Evolutionary conservation across 192 early-diverging fungal species (phyloP).

Genomic region (Globomyces pollinis-pini): DNA sequence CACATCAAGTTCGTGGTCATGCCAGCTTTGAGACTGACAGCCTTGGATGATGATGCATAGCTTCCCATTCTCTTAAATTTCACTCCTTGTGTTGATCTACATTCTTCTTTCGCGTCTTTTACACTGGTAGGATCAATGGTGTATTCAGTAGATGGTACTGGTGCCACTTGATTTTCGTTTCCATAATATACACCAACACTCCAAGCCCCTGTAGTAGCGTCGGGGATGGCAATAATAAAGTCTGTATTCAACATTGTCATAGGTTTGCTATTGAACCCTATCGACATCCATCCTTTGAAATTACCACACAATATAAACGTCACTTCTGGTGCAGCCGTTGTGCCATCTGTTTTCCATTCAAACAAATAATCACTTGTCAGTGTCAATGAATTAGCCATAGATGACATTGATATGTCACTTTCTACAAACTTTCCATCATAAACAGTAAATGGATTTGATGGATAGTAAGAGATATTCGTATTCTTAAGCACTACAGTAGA

Average conservation of each 20-base stretch:
- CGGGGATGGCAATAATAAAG: constrained; percentile 6
- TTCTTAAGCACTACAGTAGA: constrained; percentile 27
- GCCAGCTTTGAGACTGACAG: not conserved
- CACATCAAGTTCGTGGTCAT: not conserved
- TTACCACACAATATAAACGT: not conserved
- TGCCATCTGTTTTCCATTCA: not conserved
- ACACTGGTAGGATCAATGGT: not conserved
- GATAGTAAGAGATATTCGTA: constrained; percentile 29
- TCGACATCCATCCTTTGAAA: not conserved
- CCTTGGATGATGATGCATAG: not conserved
- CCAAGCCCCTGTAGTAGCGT: not conserved
- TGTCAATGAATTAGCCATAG: not conserved
- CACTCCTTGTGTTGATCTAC: constrained; percentile 3
- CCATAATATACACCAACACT: not conserved
- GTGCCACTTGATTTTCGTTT: not conserved
- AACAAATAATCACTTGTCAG: not conserved
- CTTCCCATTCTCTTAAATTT: not conserved
- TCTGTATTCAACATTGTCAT: not conserved
- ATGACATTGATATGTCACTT: not conserved
- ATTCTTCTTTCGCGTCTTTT: not conserved
- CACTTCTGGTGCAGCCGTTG: not conserved
- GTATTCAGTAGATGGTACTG: not conserved
- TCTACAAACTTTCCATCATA: not conserved
- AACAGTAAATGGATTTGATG: constrained; percentile 26
- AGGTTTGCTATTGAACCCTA: not conserved